Base-by-base conservation (phyloP, 495 filamentous ascomycete species). In the Talaromyces thailandensis region DNA sequence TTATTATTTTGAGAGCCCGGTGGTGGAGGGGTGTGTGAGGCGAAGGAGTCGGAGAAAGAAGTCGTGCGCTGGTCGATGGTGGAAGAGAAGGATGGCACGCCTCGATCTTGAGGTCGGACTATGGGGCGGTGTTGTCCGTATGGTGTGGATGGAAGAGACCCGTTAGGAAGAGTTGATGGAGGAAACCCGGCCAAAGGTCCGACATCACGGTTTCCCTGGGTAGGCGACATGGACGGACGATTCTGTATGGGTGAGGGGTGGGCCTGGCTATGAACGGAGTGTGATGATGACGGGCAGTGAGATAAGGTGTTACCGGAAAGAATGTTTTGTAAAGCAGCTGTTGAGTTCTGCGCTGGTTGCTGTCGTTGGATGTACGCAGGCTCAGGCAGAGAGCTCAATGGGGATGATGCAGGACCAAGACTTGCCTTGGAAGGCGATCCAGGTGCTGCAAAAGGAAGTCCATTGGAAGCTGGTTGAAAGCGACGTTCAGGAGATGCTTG, bases 141-240 rank as follows among this genome's bases (percentile, higher is more conserved):
- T 45, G 76, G 73, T 35, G 69, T 73, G 69, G 73, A 74, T 14
- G 73, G 67, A 1, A 65, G 55, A 2, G 73, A 64, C 28, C 68
- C 71, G 35, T 76, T 74, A 12, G 69, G 65, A 6, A 72, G 48
- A 26, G 64, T 66, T 6, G 67, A 59, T 11, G 67, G 65, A n/a
- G 75, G 75, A 51, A 80, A 74, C 7, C 78, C 78, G 18, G 75
- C 78, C 8, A 80, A 68, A 60, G 75, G 78, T 5, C 78, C 76
- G 45, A 80, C 78, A 23, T 80, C 76, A 26, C 61, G 75, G 63
- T 76, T 77, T 11, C 74, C 76, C 62, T 82, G 80, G 5, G 76
- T 79, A 9, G 79, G 81, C 14, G 80, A 82, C 74, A 82, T 77
- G 1, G 79, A 76, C 1, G 77, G 75, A 32, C 71, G 73, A 45